phyloP scores from a whole-genome alignment of 108 stramenopile species.

The Asterionellopsis glacialis region DNA sequence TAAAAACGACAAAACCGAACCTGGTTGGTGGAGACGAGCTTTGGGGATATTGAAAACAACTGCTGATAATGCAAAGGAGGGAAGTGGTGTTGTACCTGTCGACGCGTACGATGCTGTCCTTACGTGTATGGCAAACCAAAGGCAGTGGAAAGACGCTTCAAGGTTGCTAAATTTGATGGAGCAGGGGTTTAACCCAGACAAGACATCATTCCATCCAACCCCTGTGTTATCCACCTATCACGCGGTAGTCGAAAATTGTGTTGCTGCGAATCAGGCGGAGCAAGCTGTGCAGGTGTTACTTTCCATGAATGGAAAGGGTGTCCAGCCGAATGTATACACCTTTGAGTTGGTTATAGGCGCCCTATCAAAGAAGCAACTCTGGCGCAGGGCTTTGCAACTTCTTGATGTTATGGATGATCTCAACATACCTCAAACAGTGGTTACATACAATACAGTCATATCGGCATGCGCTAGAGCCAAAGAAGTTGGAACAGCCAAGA shows the following conservation, averaged over 20 bases:
- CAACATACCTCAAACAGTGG: slow-evolving; percentile 28
- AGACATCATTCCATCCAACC: slow-evolving; percentile 14
- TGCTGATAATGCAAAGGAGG: slow-evolving; percentile 3
- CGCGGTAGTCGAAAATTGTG: slow-evolving; percentile 54
- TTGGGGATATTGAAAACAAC: slow-evolving; percentile 14
- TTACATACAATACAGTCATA: slow-evolving; percentile 58
- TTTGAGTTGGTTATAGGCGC: slow-evolving; percentile 52
- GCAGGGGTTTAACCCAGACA: slow-evolving; percentile 1
- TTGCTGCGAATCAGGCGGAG: slow-evolving; percentile 28
- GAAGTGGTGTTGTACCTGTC: slow-evolving; percentile 12
- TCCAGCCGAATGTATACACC: slow-evolving; percentile 34
- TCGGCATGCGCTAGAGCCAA: slow-evolving; percentile 37
- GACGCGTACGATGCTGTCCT: slow-evolving; percentile 45
- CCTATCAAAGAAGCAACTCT: slow-evolving; percentile 38
- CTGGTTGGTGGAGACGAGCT: slow-evolving; percentile 20
- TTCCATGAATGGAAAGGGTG: slow-evolving; percentile 3
- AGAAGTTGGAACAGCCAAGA: slow-evolving; percentile 45
- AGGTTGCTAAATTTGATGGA: slow-evolving; percentile 37
- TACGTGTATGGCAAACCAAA: slow-evolving; percentile 20
- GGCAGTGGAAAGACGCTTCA: slow-evolving; percentile 38
- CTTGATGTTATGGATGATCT: slow-evolving; percentile 51
- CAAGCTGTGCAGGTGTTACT: slow-evolving; percentile 21
- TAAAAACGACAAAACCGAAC: slow-evolving; percentile 3
- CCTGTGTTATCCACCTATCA: slow-evolving; percentile 50
- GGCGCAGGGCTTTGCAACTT: slow-evolving; percentile 51